A percentile compares a stretch with the other conserved stretches of the same genome.
These are phyloP conservation scores for Piper longum DNA, from an alignment of 164 flowering plant genomes.

Conservation along the genomic window DNA sequence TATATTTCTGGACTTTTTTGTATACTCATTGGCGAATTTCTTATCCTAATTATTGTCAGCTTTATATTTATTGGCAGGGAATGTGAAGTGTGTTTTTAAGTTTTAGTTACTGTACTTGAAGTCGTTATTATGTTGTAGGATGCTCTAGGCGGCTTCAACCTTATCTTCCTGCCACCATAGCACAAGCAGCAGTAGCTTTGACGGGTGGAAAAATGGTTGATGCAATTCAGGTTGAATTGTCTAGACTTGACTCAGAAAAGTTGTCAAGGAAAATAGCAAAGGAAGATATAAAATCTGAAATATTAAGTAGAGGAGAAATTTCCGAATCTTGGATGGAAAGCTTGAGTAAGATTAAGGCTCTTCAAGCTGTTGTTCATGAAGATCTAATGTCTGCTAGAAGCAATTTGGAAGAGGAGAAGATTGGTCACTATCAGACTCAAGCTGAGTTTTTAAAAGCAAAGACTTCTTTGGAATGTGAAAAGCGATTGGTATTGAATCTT, in stretches of 20 bases:
- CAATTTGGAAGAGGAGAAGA: constrained; percentile 36
- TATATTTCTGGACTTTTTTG: not conserved
- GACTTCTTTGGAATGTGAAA: constrained; percentile 70
- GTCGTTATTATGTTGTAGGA: constrained; percentile 35
- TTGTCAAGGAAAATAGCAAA: constrained; percentile 30
- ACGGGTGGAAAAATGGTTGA: constrained; percentile 59
- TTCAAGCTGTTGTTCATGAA: constrained; percentile 27
- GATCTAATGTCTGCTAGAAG: constrained; percentile 19
- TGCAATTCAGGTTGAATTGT: constrained; percentile 40
- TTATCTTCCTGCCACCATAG: constrained; percentile 62
- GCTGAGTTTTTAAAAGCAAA: constrained; percentile 44
- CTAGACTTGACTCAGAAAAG: constrained; percentile 53
- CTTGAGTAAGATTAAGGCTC: constrained; percentile 29
- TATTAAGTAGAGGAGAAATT: constrained; percentile 61
- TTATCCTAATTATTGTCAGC: not conserved
- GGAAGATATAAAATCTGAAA: constrained; percentile 48
- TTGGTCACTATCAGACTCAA: constrained; percentile 5
- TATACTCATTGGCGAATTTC: not conserved
- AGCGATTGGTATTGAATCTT: constrained; percentile 42
- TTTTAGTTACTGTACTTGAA: not conserved
- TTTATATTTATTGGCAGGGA: not conserved
- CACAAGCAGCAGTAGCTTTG: constrained; percentile 84
- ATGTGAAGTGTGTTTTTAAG: not conserved
- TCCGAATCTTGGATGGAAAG: constrained; percentile 52
- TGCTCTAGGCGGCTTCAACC: constrained; percentile 75